Evolutionary conservation across 2,329 filamentous ascomycete species (phyloP).

Genomic region (Metarhizium humberi): DNA sequence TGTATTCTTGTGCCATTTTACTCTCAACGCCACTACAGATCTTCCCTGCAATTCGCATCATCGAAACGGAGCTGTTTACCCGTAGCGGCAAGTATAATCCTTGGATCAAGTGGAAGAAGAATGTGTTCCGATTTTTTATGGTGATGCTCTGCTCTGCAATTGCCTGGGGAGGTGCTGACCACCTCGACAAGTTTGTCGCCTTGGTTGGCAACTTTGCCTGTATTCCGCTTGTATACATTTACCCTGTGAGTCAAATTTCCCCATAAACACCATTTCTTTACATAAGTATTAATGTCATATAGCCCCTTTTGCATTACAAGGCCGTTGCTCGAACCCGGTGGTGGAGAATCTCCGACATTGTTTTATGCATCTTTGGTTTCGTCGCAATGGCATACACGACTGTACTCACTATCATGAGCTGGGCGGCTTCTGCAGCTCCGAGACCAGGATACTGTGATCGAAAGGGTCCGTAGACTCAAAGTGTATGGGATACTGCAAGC

Average conservation of each 20-base stretch:
- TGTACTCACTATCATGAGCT: constrained; percentile 73
- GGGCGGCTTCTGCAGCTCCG: constrained; percentile 53
- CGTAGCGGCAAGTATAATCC: constrained; percentile 95
- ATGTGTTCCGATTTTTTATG: constrained; percentile 87
- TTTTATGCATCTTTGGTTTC: constrained; percentile 72
- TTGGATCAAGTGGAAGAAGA: constrained; percentile 99
- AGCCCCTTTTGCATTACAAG: constrained; percentile 86
- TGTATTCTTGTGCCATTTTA: constrained; percentile 96
- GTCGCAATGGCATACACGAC: constrained; percentile 91
- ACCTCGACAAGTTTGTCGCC: constrained; percentile 95
- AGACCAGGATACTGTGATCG: constrained; percentile 47
- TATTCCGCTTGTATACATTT: constrained; percentile 93
- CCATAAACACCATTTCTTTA: background rate
- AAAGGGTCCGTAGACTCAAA: constrained; percentile 12
- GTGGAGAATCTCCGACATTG: constrained; percentile 63
- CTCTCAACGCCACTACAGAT: constrained; percentile 93
- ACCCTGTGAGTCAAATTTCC: constrained; percentile 61
- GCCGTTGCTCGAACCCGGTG: constrained; percentile 62
- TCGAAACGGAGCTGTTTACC: constrained; percentile 88
- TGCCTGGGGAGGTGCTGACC: constrained; percentile 84
- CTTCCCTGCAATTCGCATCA: constrained; percentile 95
- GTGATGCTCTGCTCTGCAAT: constrained; percentile 79
- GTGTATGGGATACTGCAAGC: background rate
- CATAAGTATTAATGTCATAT: constrained; percentile 4
- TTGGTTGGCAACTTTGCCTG: constrained; percentile 96